A percentile compares a stretch with the other conserved stretches of the same genome.
phyloP scores from a whole-genome alignment of 192 early-diverging fungal genomes.

The Mortierella alpina region DNA sequence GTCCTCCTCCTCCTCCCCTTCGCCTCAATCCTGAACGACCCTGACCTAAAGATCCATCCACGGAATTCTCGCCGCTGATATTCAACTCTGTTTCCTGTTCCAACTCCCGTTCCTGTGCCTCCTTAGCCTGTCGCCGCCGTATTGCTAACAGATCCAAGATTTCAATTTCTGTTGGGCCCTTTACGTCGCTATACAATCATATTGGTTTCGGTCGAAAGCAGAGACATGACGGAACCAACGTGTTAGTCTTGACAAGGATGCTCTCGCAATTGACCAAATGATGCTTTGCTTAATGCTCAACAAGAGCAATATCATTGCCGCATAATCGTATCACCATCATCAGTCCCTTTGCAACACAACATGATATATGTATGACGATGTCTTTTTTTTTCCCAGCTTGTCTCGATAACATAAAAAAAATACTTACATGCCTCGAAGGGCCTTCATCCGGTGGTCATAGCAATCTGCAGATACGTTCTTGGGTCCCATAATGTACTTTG shows the following conservation, averaged over 20 bases:
- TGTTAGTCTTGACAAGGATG: too few species aligned
- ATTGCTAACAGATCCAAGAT: conserved; percentile 17
- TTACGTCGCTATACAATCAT: not conserved
- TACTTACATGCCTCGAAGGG: conserved; percentile 46
- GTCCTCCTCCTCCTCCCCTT: conserved; percentile 9
- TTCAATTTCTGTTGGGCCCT: conserved; percentile 11
- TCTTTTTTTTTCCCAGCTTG: not conserved
- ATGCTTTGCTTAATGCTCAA: too few species aligned
- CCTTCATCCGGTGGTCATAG: conserved; percentile 50
- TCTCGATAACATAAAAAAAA: not conserved
- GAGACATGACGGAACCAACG: not conserved
- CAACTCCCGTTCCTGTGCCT: not conserved
- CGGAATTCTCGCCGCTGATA: not conserved
- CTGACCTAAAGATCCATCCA: not conserved
- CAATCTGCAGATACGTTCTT: conserved; percentile 48
- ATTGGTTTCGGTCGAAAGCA: not conserved
- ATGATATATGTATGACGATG: not conserved
- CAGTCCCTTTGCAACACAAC: too few species aligned
- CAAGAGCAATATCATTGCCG: too few species aligned
- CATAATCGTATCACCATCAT: too few species aligned
- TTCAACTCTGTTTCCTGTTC: conserved; percentile 4
- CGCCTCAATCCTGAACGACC: conserved; percentile 6
- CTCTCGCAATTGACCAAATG: too few species aligned
- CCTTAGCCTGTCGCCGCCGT: conserved; percentile 2
- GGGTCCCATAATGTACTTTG: conserved; percentile 52